These are phyloP conservation scores for Ustilaginoidea virens DNA, from an alignment of 2,329 filamentous ascomycete genomes.

Conservation along the genomic window DNA sequence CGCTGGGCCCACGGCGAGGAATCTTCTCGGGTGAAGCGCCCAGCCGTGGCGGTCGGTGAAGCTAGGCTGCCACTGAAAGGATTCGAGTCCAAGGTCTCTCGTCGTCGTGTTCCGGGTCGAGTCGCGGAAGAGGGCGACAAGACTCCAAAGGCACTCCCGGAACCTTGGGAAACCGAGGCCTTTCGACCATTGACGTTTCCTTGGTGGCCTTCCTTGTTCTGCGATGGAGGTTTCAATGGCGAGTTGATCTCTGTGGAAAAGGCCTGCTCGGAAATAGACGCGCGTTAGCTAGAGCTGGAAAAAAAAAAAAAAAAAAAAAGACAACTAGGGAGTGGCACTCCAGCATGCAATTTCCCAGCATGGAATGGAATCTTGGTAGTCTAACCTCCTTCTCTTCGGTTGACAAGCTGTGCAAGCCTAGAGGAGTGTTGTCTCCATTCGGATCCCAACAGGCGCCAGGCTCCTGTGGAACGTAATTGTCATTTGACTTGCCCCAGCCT, in stretches of 20 bases:
- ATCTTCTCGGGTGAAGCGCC: slow-evolving; percentile 49
- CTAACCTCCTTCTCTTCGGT: slow-evolving; percentile 44
- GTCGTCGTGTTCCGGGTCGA: slow-evolving; percentile 62
- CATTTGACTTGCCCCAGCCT: slow-evolving; percentile 64
- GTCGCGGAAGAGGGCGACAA: slow-evolving; percentile 57
- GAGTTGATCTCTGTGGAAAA: slow-evolving; percentile 87
- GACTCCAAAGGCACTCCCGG: slow-evolving; percentile 48
- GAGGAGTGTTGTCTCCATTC: slow-evolving; percentile 51
- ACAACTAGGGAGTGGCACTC: no score
- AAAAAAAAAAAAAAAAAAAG: no score
- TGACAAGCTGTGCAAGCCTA: slow-evolving; percentile 58
- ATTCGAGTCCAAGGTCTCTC: slow-evolving; percentile 64
- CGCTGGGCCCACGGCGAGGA: slow-evolving; percentile 40
- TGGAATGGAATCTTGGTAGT: no score
- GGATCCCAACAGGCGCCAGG: slow-evolving; percentile 89
- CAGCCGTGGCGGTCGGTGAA: slow-evolving; percentile 43
- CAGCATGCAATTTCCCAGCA: no score
- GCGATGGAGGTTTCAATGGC: slow-evolving; percentile 69
- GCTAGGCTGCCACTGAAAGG: slow-evolving; percentile 37
- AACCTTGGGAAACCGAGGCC: slow-evolving; percentile 62
- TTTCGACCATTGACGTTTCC: slow-evolving; percentile 57
- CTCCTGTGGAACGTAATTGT: slow-evolving; percentile 59
- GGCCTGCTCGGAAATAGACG: slow-evolving; percentile 40
- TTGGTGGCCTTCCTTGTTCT: slow-evolving; percentile 50
- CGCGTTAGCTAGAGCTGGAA: neutral